Evolutionary conservation across 495 filamentous ascomycete species (phyloP).

Genomic region (Hypoxylon trugodes): DNA sequence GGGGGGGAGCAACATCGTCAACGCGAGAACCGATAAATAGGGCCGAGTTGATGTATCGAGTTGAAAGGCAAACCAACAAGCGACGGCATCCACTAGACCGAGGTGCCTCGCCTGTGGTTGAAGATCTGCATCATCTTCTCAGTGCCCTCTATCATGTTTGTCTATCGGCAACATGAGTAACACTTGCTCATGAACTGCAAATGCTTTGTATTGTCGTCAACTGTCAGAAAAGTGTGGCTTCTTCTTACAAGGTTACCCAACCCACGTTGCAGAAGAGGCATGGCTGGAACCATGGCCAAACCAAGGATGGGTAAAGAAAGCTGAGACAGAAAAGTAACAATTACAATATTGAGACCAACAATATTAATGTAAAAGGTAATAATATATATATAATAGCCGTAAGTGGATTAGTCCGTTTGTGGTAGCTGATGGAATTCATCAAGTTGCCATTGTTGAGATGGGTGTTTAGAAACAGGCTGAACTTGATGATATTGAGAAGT

Average conservation of each 20-base stretch:
- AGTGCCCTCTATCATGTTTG: constrained; percentile 13
- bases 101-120: constrained; percentile 9
- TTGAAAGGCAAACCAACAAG: constrained; percentile 31
- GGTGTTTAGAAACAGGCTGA: constrained; percentile 37
- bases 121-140: constrained; percentile 27
- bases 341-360: constrained; percentile 10
- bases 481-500: constrained; percentile 13
- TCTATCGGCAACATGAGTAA: background rate
- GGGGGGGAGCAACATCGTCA: constrained; percentile 36
- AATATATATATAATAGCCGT: constrained; percentile 1
- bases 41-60: constrained; percentile 33
- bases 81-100: constrained; percentile 39
- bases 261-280: constrained; percentile 26
- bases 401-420: constrained; percentile 7
- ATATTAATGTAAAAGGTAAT: background rate
- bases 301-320: constrained; percentile 11
- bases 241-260: constrained; percentile 33
- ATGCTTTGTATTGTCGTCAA: constrained; percentile 8
- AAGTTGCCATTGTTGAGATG: constrained; percentile 33
- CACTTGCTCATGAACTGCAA: constrained; percentile 6
- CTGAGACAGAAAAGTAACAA: background rate
- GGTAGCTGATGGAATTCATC: constrained; percentile 8
- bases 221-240: constrained; percentile 13
- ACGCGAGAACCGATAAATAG: constrained; percentile 39
- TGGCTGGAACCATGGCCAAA: constrained; percentile 6